A percentile compares a stretch with the other conserved stretches of the same genome.
phyloP scores from a whole-genome alignment of 2,329 filamentous ascomycete species.

The Chrysoporthe puriensis region DNA sequence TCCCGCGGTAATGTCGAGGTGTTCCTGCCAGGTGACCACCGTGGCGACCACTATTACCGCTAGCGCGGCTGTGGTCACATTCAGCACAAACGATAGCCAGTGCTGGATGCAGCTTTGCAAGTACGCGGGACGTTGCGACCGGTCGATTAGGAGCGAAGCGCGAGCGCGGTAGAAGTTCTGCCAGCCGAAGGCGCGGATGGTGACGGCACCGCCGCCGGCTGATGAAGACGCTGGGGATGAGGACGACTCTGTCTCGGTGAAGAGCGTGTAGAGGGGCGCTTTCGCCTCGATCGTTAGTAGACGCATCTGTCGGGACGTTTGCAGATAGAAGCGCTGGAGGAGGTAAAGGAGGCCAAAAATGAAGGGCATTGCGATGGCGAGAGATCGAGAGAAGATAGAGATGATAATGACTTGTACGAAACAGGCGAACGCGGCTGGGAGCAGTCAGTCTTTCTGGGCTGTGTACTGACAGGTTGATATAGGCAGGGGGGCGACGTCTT shows the following conservation, averaged over 20 bases:
- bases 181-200: constrained; percentile 56
- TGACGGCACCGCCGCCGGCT: constrained; percentile 43
- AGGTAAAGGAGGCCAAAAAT: constrained; percentile 46
- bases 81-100: constrained; percentile 54
- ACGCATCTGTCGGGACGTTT: constrained; percentile 61
- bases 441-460: constrained; percentile 32
- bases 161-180: constrained; percentile 42
- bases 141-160: constrained; percentile 48
- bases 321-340: constrained; percentile 57
- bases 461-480: constrained; percentile 45
- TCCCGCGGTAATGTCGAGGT: constrained; percentile 37
- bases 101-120: constrained; percentile 53
- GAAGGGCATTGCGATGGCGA: constrained; percentile 36
- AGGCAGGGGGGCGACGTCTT: constrained; percentile 45
- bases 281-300: constrained; percentile 47
- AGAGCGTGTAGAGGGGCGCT: constrained; percentile 29
- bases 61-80: constrained; percentile 49
- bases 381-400: constrained; percentile 10
- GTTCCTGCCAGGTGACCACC: constrained; percentile 37
- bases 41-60: constrained; percentile 49
- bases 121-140: constrained; percentile 55
- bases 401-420: constrained; percentile 14
- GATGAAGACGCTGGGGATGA: too few species aligned
- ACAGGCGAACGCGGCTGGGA: neutral
- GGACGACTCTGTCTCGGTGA: constrained; percentile 47